A percentile compares a stretch with the other conserved stretches of the same genome.
Conservation (phyloP, 805 yeast genomes). For the Kuraishia molischiana region DNA sequence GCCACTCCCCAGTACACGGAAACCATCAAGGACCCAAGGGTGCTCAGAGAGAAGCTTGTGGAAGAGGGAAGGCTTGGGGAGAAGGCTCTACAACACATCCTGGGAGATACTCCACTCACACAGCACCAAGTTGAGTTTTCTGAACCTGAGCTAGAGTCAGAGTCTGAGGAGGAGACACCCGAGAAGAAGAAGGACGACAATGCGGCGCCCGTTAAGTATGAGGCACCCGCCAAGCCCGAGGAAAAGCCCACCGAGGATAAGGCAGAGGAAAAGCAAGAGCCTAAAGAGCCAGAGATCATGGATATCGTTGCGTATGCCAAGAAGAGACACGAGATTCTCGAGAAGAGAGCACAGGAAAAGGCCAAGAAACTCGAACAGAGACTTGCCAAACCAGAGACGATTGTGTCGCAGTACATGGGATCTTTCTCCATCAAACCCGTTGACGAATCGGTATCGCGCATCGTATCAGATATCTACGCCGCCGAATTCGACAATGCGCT, state of each 20-base stretch:
- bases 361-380: conserved; percentile 14
- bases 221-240: background rate
- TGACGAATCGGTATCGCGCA: conserved; percentile 10
- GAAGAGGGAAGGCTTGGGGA: conserved; percentile 80
- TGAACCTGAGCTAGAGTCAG: conserved; percentile 1
- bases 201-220: conserved; percentile 3
- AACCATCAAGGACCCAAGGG: conserved; percentile 58
- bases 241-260: conserved; percentile 2
- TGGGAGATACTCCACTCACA: conserved; percentile 8
- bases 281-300: conserved; percentile 12
- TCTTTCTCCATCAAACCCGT: conserved; percentile 14
- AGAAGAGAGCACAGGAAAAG: conserved; percentile 24
- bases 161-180: conserved; percentile 2
- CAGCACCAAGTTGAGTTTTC: conserved; percentile 8
- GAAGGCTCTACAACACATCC: conserved; percentile 56
- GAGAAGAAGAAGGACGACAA: conserved; percentile 2
- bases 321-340: conserved; percentile 28
- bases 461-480: conserved; percentile 9
- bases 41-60: conserved; percentile 61
- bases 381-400: conserved; percentile 20
- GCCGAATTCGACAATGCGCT: conserved; percentile 12
- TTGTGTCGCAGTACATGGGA: conserved; percentile 20
- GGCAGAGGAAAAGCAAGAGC: background rate
- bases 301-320: conserved; percentile 52
- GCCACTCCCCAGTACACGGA: conserved; percentile 62